Conservation (phyloP, 805 yeast species). For the Starmerella davenportii region DNA sequence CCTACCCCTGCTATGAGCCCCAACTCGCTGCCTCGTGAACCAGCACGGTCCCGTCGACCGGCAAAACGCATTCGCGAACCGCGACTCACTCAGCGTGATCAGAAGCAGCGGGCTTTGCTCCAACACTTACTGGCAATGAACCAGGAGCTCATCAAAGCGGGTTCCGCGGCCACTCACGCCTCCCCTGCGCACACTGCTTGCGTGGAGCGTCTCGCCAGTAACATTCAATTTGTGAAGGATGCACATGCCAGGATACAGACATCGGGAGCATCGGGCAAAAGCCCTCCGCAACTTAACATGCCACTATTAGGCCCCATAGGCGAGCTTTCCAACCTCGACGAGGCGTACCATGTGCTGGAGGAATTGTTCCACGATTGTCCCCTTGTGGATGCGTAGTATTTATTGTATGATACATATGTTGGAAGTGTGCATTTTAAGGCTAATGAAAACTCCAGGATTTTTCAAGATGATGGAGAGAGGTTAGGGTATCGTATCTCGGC, state of each 20-base stretch:
- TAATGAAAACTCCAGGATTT: too few relatives aligned
- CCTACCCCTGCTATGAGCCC: too few relatives aligned
- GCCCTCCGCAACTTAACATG: conserved; percentile 13
- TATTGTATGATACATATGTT: too few relatives aligned
- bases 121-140: conserved; percentile 13
- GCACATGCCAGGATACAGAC: not conserved
- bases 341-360: conserved; percentile 21
- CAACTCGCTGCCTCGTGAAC: too few relatives aligned
- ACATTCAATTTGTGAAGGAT: conserved; percentile 11
- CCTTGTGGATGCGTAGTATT: not conserved
- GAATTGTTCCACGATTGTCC: conserved; percentile 13
- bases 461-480: too few relatives aligned
- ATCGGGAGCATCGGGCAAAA: not conserved
- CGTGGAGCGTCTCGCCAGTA: conserved; percentile 23
- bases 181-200: conserved; percentile 15
- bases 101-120: not conserved
- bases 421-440: too few relatives aligned
- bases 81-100: not conserved
- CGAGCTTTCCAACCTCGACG: conserved; percentile 19
- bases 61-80: not conserved
- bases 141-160: conserved; percentile 13
- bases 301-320: conserved; percentile 20
- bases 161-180: conserved; percentile 3
- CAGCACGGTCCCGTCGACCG: not conserved
- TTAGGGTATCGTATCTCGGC: too few relatives aligned